Evolutionary conservation across 129 eudicot genomes (phyloP).

Genomic region (Heracleum sosnowskyi): DNA sequence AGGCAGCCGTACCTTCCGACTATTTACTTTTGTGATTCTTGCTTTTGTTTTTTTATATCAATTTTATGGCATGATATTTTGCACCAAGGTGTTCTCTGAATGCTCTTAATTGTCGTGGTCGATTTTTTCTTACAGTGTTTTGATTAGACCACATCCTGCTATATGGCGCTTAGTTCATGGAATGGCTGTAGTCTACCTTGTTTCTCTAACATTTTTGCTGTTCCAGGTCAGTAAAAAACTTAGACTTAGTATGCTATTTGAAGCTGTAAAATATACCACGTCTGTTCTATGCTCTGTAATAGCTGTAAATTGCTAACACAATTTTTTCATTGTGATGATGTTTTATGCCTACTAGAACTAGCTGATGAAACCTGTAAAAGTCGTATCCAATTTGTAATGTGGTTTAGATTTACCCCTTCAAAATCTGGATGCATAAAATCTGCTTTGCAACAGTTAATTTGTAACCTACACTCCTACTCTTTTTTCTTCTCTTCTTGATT

Average conservation of each 20-base stretch:
- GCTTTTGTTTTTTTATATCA: neutral
- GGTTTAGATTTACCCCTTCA: neutral
- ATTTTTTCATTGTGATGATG: neutral
- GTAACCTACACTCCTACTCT: neutral
- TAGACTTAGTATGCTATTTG: neutral
- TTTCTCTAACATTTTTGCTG: conserved; percentile 86
- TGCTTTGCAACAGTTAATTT: neutral
- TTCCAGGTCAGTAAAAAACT: conserved; percentile 58
- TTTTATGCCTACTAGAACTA: neutral
- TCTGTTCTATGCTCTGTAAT: neutral
- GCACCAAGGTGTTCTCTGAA: neutral
- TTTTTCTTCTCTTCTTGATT: neutral
- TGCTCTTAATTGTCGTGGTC: neutral
- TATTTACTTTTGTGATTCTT: neutral
- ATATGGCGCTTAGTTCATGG: conserved; percentile 99
- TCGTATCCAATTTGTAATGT: neutral
- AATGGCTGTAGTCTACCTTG: conserved; percentile 91
- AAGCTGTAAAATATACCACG: neutral
- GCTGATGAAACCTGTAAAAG: neutral
- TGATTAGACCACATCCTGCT: conserved; percentile 98
- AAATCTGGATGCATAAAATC: neutral
- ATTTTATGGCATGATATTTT: neutral
- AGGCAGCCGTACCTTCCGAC: neutral
- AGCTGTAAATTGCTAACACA: neutral
- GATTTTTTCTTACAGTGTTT: conserved; percentile 50